Percentiles rank a stretch among this genome's conserved stretches.
Evolutionary conservation across 345 rosid genomes (phyloP).

Genomic region (Citrus australasica): DNA sequence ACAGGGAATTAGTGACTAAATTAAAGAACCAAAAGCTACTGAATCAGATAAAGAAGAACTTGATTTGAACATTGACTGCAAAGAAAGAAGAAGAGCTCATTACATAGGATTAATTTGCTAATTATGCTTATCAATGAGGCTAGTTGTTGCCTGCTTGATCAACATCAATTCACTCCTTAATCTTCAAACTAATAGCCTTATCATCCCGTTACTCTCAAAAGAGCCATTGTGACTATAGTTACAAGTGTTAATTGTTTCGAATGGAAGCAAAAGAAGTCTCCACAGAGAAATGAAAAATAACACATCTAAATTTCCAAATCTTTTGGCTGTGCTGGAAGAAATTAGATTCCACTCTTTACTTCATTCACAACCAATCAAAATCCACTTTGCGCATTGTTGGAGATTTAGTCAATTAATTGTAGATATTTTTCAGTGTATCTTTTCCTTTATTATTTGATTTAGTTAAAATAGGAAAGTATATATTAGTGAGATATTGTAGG

Average conservation of each 20-base stretch:
- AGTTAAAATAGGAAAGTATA: fast-evolving
- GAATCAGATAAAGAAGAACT: not conserved
- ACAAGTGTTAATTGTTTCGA: not conserved
- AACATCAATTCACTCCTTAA: not conserved
- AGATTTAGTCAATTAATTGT: too few relatives aligned
- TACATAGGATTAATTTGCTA: not conserved
- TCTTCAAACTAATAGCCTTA: not conserved
- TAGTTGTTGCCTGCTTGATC: not conserved
- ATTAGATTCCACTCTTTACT: too few relatives aligned
- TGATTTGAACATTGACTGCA: not conserved
- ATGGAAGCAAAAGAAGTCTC: not conserved
- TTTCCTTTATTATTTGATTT: too few relatives aligned
- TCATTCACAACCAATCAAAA: not conserved
- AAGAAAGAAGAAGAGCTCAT: not conserved
- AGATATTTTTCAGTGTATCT: too few relatives aligned
- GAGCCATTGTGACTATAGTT: not conserved
- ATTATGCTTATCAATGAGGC: too few relatives aligned
- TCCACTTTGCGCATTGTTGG: not conserved
- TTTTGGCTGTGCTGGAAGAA: not conserved
- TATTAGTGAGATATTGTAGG: too few relatives aligned
- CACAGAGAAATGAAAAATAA: not conserved
- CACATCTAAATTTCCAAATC: not conserved
- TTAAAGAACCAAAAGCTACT: not conserved
- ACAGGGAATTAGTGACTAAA: too few relatives aligned
- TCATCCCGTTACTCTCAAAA: not conserved